Evolutionary conservation across 768 basidiomycete genomes (phyloP), one percentile per base, ranked within the genome.

Genomic region (Tylopilus sp.): DNA sequence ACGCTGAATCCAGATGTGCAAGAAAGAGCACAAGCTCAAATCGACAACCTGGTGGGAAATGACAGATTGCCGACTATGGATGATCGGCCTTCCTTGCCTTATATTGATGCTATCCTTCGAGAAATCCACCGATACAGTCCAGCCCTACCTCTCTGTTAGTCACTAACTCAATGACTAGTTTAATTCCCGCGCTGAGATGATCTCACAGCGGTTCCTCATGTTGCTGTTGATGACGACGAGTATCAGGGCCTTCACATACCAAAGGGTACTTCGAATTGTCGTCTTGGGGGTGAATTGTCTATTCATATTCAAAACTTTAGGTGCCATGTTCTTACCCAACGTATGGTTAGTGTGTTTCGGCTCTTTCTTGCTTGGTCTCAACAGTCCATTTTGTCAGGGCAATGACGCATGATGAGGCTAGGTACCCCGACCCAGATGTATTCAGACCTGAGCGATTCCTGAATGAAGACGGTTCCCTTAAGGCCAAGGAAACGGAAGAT

Each of bases 361-460:
- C 6, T 13, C 5, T 3, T 3, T 23, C 12, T 0, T 2, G 23
- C 3, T 1, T 4, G 12, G 11, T 25, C 12, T 15, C 3, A 3
- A 11, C 11, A 6, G 22, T 23, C 3, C 2, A 3, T 25, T 31
- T 18, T 23, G 6, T 11, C 20, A 60, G 59, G 59, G 25, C 53
- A 6, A 61, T 61, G 50, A 38, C 52, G 8, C 60, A 50, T 7
- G 40, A 62, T 8, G 53, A 59, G 33, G 62, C 57, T 40, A 67
- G 68, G 60, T 74, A 70, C 53, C 66, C 70, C 0, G 55, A 68
- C 15, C 63, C 73, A 4, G 63, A 71, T 20, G 45, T 50, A 9
- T 75, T 75, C 58, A 51, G 50, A 12, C 74, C 74, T 0, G 75
- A 75, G 36, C 64, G 74, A 15, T 75, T 75, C 51, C 40, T 75